Conservation (phyloP, 768 basidiomycete species). For the Collybia sp. region DNA sequence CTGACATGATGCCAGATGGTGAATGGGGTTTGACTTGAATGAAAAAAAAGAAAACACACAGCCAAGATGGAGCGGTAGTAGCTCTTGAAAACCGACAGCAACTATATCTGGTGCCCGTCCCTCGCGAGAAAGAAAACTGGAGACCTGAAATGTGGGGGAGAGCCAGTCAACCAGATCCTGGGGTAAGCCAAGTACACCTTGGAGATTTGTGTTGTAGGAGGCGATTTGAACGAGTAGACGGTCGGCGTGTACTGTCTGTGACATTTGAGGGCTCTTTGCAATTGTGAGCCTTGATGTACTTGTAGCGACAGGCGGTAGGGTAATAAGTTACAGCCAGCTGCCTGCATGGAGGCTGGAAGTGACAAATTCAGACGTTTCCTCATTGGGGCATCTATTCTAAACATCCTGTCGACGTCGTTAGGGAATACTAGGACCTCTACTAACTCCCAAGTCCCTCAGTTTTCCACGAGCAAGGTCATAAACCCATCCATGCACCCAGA, state of each 20-base stretch:
- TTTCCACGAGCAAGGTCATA: conserved; percentile 58
- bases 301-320: no score
- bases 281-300: no score
- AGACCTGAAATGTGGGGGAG: conserved; percentile 73
- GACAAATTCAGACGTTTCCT: no score
- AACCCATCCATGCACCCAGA: conserved; percentile 71
- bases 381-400: no score
- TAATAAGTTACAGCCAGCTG: no score
- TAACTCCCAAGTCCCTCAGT: conserved; percentile 51
- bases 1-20: conserved; percentile 30
- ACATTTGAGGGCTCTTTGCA: neutral
- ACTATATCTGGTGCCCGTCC: conserved; percentile 77
- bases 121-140: conserved; percentile 61
- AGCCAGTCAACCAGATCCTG: conserved; percentile 94
- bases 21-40: neutral
- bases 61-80: conserved; percentile 84
- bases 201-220: conserved; percentile 89
- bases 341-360: no score
- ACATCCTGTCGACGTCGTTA: no score
- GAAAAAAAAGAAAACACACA: conserved; percentile 43
- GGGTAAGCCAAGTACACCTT: conserved; percentile 66
- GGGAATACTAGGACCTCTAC: conserved; percentile 26
- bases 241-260: conserved; percentile 11
- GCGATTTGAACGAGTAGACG: conserved; percentile 72
- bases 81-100: conserved; percentile 91